Base-by-base conservation (phyloP, 305 asterid genomes). In the Striga hermonthica region DNA sequence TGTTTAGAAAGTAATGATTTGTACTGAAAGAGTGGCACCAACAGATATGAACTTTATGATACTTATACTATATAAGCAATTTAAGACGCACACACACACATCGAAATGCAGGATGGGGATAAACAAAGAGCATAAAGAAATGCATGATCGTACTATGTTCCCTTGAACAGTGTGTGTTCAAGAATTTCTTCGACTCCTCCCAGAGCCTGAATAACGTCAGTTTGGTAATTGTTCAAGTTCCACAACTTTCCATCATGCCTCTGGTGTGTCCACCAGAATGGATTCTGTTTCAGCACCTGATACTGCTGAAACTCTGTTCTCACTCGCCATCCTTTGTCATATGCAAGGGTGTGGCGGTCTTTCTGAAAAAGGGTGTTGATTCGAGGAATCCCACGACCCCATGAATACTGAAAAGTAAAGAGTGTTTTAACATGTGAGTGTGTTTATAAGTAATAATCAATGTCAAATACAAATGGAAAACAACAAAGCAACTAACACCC, bases 241-340 rank as follows among this genome's bases (percentile, higher is more conserved):
- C 99, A 93, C 55, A 93, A 69, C 72, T 90, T 93, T 34, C 99
- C 97, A 64, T 93, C 99, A 61, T 93, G 99, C 78, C 99, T 86
- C 86, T 93, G 99, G 80, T 93, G 99, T 5, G 97, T 93, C 99
- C 99, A 93, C 99, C 99, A 93, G 80, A 93, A 93, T 1, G 99
- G 99, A 81, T 93, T 93, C 75, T 93, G 99, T 72, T 93, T 93
- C 77, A 93, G 83, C 68, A 93, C 99, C 80, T 93, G 99, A 83
- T 90, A 93, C 75, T 93, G 99, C 79, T 93, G 90, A 76, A 93
- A 90, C 78, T 93, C 97, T 55, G 99, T 93, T 68, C 99, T 83
- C 58, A 93, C 99, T 72, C 99, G 81, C 97, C 99, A 93, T 45
- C 99, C 99, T 83, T 93, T 93, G 81, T 93, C 99, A 72, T 93